Evolutionary conservation across 495 filamentous ascomycete genomes (phyloP), one percentile per base, ranked within the genome.

Genomic region (Podospora fimiseda): DNA sequence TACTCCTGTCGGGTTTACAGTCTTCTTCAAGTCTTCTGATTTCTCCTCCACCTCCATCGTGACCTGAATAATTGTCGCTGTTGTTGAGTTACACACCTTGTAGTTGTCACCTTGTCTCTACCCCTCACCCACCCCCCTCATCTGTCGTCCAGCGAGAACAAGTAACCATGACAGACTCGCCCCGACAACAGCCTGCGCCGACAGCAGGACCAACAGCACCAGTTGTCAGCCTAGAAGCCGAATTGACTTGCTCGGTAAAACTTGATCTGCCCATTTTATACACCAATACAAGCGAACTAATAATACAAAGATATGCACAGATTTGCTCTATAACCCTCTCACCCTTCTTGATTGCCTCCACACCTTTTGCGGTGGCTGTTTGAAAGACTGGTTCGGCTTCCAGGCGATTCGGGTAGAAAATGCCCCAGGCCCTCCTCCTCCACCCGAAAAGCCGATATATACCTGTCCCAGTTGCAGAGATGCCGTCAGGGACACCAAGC

Each of bases 261-360:
- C 16, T 2, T 37, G 8, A 8, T 20, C 41, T 49, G 15, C 39
- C 27, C 24, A 23, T 20, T 6, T 20, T 30, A 4, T 36, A 9
- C 8, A 14, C 11, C 2, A 2, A 14, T 36, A 43, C 20, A 20
- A 47, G 20, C 9, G 7, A 36, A 43, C 51, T 39, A 36, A 48
- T 36, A 19, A 7, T 15, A 11, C 4, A 37, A 57, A 96, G 92
- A 96, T 98, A 59, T 98, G 93, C 71, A 91, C 91, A 53, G 93
- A 98, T 63, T 77, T 97, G 48, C 87, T 98, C 55, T 95, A 89
- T 74, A 88, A 96, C 66, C 93, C 93, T 16, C 82, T 97, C 53
- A 96, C 91, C 24, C 86, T 96, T 53, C 88, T 98, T 64, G 89
- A 97, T 74, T 98, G 93, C 67, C 83, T 98, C 1, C 93, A 98